These are phyloP conservation scores for Musa beccarii DNA, from an alignment of 176 grass and related monocot genomes.

Conservation along the genomic window DNA sequence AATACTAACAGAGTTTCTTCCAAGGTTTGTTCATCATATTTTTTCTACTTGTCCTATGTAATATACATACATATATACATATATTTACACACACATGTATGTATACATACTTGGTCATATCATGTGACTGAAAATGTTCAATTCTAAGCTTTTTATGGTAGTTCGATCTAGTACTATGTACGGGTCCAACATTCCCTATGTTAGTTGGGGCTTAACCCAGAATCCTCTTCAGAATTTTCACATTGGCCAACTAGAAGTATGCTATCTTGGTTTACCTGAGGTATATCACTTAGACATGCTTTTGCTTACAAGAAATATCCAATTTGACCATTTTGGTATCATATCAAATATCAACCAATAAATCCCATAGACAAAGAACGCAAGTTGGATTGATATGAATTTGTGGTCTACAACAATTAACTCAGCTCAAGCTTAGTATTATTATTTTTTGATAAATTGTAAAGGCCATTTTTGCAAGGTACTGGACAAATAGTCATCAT, in stretches of 20 bases:
- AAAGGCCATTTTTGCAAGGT: neutral
- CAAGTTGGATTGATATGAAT: no score
- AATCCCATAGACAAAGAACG: no score
- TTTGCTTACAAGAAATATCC: neutral
- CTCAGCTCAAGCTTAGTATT: neutral
- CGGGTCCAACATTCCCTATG: no score
- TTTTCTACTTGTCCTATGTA: neutral
- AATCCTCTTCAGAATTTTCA: no score
- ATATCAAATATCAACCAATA: no score
- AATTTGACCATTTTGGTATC: neutral
- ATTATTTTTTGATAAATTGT: neutral
- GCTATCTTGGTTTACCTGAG: neutral
- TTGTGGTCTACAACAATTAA: neutral
- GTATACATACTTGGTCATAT: no score
- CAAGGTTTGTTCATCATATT: conserved; percentile 46
- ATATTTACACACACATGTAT: no score
- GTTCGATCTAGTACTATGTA: neutral
- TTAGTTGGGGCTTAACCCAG: no score
- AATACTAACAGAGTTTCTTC: conserved; percentile 93
- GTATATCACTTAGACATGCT: neutral
- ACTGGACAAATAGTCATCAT: neutral
- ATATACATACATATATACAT: no score
- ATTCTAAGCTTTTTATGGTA: neutral
- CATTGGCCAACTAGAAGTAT: neutral
- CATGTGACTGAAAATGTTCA: neutral